phyloP scores from a whole-genome alignment of 1,284 basidiomycete genomes.

The Fistulina hepatica region DNA sequence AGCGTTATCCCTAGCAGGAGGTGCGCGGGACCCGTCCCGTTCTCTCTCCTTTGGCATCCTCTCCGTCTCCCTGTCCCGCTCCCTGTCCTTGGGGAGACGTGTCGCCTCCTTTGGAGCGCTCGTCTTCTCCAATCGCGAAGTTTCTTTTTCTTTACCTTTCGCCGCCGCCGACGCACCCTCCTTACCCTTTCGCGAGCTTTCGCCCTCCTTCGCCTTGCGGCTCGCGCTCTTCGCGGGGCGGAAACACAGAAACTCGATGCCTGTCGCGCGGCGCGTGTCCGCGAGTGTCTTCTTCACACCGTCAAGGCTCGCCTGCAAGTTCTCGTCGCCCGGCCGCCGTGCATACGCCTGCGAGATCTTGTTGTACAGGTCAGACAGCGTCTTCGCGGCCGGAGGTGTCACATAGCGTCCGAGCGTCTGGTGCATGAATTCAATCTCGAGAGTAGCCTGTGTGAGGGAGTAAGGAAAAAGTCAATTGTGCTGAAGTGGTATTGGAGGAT shows the following conservation, averaged over 20 bases:
- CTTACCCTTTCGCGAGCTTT: conserved; percentile 5
- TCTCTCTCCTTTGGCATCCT: too few relatives aligned
- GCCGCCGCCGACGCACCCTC: too few relatives aligned
- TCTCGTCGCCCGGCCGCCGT: conserved; percentile 69
- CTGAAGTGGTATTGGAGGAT: not conserved
- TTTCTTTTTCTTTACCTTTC: too few relatives aligned
- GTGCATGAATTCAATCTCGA: conserved; percentile 98
- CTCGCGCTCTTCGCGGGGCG: conserved; percentile 43
- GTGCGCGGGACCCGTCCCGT: too few relatives aligned
- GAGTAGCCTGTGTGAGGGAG: conserved; percentile 60
- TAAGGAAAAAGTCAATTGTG: too few relatives aligned
- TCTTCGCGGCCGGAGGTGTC: conserved; percentile 67
- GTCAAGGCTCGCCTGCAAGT: conserved; percentile 80
- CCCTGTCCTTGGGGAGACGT: too few relatives aligned
- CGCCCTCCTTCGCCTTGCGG: conserved; percentile 6
- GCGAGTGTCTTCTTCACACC: conserved; percentile 84
- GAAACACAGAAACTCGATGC: conserved; percentile 92
- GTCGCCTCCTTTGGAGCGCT: too few relatives aligned
- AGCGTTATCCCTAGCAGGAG: too few relatives aligned
- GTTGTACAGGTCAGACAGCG: conserved; percentile 85
- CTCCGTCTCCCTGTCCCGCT: too few relatives aligned
- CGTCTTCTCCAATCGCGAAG: too few relatives aligned
- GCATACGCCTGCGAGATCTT: conserved; percentile 90
- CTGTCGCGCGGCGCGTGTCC: conserved; percentile 81
- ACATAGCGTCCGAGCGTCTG: conserved; percentile 89